Base-by-base conservation (phyloP, 176 grass and related monocot species). In the Luzula sylvatica region DNA sequence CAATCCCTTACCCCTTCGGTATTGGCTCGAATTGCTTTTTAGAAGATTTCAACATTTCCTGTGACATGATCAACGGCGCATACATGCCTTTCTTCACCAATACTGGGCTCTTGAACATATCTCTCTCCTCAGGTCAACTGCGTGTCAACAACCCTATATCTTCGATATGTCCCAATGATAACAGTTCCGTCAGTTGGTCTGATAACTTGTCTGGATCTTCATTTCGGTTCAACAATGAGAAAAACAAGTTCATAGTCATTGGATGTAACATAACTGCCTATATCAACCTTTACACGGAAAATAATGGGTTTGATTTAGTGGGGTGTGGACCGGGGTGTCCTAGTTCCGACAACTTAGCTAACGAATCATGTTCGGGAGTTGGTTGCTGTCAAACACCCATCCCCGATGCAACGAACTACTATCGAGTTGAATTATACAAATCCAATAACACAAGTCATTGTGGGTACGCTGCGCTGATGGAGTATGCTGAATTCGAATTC, bases 251-350 rank as follows among this genome's bases (percentile, higher is more conserved):
- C 29, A 57, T 51, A 0, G 38, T 24, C 8, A 45, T 69, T 4
- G 66, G 66, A 18, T 69, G 66, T 11, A 11, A 56, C 8, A 69
- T 38, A 29, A 0, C 56, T 3, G 66, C 51, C 3, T 57, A 32
- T 21, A 30, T 57, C 35, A 1, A 1, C 0, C 19, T 3, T 7
- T 13, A 16, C 6, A 32, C 32, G 1, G 2, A 29, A n/a, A 14
- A 21, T 1, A 57, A 21, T 21, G 1, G 8, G 23, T 48, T 28
- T 32, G 8, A 32, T 32, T 32, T 8, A 32, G 8, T 32, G 29
- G 29, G 29, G 29, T 32, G n/a, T n/a, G n/a, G n/a, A n/a, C n/a
- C n/a, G n/a, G n/a, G n/a, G n/a, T n/a, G n/a, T n/a, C n/a, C n/a
- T n/a, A n/a, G n/a, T n/a, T n/a, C n/a, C n/a, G n/a, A n/a, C n/a